Evolutionary conservation across 2,329 filamentous ascomycete genomes (phyloP).

Genomic region (Cercospora sp.): DNA sequence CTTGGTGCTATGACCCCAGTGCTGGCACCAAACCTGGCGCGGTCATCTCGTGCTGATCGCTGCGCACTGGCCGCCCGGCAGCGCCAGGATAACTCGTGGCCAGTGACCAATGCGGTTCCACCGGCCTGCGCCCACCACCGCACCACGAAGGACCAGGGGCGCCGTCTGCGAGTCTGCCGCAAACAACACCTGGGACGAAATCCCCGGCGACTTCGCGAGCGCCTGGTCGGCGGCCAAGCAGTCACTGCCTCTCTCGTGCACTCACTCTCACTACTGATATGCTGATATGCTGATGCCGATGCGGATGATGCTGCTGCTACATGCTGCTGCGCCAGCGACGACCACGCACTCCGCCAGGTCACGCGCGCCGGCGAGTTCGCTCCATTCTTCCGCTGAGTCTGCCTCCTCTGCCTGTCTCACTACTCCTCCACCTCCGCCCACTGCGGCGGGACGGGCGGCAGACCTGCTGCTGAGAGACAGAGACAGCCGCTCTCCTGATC

Average conservation of each 20-base stretch:
- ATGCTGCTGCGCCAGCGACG: not conserved
- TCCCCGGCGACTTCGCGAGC: not conserved
- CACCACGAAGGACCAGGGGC: not conserved
- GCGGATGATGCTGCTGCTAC: not conserved
- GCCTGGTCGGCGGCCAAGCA: not conserved
- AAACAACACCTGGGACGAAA: not conserved
- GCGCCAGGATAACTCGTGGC: constrained; percentile 25
- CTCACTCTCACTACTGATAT: not conserved
- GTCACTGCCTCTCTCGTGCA: not conserved
- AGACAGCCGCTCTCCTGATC: not conserved
- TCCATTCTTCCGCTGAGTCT: not conserved
- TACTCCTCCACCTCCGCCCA: not conserved
- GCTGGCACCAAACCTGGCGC: constrained; percentile 19
- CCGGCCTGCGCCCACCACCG: constrained; percentile 9
- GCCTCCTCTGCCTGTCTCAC: not conserved
- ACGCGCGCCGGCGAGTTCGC: not conserved
- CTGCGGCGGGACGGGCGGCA: not conserved
- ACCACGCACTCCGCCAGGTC: not conserved
- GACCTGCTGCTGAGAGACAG: not conserved
- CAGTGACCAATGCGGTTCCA: constrained; percentile 23
- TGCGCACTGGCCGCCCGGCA: constrained; percentile 15
- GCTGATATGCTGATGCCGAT: not conserved
- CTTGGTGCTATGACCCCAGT: constrained; percentile 3
- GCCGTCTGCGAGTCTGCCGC: constrained; percentile 4
- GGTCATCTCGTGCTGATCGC: constrained; percentile 24